Percentiles rank a stretch among this genome's conserved stretches.
phyloP scores from a whole-genome alignment of 2,329 filamentous ascomycete species.

The Ophiostoma montium region DNA sequence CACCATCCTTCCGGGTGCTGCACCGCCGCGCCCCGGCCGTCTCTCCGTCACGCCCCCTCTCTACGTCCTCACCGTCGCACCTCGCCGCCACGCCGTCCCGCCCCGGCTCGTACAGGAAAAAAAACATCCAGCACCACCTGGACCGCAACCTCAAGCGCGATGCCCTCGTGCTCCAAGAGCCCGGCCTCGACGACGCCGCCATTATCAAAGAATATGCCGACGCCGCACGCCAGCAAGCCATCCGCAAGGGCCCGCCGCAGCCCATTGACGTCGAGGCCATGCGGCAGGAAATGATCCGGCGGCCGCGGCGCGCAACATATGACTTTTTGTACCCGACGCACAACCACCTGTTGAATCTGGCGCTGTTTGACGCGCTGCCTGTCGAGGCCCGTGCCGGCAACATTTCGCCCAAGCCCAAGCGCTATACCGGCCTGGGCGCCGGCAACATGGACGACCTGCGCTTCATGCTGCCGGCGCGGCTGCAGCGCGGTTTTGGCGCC shows the following conservation, averaged over 20 bases:
- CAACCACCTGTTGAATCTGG: conserved; percentile 50
- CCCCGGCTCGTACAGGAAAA: neutral
- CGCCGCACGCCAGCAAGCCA: neutral
- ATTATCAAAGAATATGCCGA: neutral
- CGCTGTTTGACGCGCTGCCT: conserved; percentile 29
- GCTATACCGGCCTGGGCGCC: neutral
- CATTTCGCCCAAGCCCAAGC: neutral
- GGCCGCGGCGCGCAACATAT: conserved; percentile 22
- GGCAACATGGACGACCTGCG: neutral
- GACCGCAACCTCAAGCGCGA: neutral
- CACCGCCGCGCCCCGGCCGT: neutral
- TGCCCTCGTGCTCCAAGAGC: neutral
- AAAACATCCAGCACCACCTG: neutral
- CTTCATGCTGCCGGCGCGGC: neutral
- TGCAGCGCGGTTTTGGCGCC: neutral
- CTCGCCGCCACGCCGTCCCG: neutral
- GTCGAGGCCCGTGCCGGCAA: conserved; percentile 19
- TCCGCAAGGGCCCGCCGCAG: neutral
- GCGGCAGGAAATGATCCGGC: conserved; percentile 7
- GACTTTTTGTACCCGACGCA: conserved; percentile 41
- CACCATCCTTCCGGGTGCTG: neutral
- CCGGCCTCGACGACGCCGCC: neutral
- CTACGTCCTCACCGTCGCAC: neutral
- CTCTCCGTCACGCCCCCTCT: neutral
- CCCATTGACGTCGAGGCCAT: conserved; percentile 9